These are phyloP conservation scores for Aspergillus thermomutatus DNA, from an alignment of 2,329 filamentous ascomycete genomes.

Conservation along the genomic window DNA sequence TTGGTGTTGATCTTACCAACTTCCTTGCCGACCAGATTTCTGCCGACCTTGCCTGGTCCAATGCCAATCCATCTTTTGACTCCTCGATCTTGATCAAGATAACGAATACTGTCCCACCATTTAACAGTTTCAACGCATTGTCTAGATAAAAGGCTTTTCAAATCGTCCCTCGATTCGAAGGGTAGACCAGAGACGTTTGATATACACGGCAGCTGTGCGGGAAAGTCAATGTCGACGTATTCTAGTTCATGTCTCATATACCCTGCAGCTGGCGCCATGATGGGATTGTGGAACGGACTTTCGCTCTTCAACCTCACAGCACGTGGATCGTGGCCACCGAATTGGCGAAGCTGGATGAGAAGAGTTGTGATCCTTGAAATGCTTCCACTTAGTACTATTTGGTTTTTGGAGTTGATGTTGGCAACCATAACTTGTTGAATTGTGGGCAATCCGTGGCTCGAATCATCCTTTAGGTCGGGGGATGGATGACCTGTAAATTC, in stretches of 20 bases:
- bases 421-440: conserved; percentile 87
- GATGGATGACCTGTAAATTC: conserved; percentile 71
- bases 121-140: conserved; percentile 87
- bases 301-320: conserved; percentile 84
- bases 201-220: conserved; percentile 71
- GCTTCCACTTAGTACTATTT: conserved; percentile 89
- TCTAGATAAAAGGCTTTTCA: conserved; percentile 74
- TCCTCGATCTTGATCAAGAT: conserved; percentile 77
- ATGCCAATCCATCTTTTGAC: conserved; percentile 87
- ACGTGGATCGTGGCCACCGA: conserved; percentile 85
- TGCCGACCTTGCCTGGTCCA: conserved; percentile 87
- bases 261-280: conserved; percentile 81
- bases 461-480: conserved; percentile 65
- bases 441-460: conserved; percentile 64
- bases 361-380: conserved; percentile 78
- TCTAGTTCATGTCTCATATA: conserved; percentile 69
- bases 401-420: conserved; percentile 93
- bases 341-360: conserved; percentile 80
- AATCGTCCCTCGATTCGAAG: conserved; percentile 67
- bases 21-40: conserved; percentile 92
- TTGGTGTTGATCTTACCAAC: conserved; percentile 80
- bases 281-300: conserved; percentile 83
- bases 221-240: conserved; percentile 66
- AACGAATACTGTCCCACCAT: conserved; percentile 93
- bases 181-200: conserved; percentile 83